A percentile compares a stretch with the other conserved stretches of the same genome.
Evolutionary conservation across 1,139 yeast genomes (phyloP).

Genomic region (Kluyveromyces marxianus): DNA sequence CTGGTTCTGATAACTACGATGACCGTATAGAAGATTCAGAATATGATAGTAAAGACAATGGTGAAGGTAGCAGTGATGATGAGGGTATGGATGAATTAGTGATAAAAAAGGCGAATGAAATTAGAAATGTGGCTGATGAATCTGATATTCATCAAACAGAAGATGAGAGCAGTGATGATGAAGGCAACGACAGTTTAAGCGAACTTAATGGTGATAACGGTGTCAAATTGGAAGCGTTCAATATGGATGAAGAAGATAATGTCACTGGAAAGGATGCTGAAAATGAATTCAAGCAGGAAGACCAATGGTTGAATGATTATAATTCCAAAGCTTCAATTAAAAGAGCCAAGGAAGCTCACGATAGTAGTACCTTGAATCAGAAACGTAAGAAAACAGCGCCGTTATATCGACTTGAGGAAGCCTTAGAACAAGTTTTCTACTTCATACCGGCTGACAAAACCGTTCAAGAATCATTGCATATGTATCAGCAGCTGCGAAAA

Average conservation of each 20-base stretch:
- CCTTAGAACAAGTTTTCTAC: slow-evolving; percentile 15
- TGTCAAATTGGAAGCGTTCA: slow-evolving; percentile 18
- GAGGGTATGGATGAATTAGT: background rate
- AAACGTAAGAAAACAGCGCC: slow-evolving; percentile 1
- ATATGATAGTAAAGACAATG: background rate
- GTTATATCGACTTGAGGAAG: slow-evolving; percentile 16
- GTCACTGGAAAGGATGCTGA: slow-evolving; percentile 11
- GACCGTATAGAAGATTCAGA: background rate
- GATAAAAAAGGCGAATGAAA: background rate
- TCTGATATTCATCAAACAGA: slow-evolving; percentile 1
- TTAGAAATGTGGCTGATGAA: background rate
- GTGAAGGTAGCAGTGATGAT: background rate
- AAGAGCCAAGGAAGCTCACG: slow-evolving; percentile 6
- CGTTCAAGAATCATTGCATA: slow-evolving; percentile 15
- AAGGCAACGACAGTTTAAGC: slow-evolving; percentile 1
- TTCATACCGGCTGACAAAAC: slow-evolving; percentile 14
- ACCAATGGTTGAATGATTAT: slow-evolving; percentile 19
- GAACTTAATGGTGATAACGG: slow-evolving; percentile 1
- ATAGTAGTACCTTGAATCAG: background rate
- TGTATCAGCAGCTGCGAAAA: slow-evolving; percentile 17
- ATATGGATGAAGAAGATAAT: slow-evolving; percentile 24
- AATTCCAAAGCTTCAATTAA: slow-evolving; percentile 7
- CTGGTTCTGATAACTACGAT: background rate
- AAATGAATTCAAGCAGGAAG: slow-evolving; percentile 15
- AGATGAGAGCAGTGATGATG: slow-evolving; percentile 1